Evolutionary conservation across 352 stramenopile genomes (phyloP), one percentile per base, ranked within the genome.

Genomic region (Peronospora tabacina): DNA sequence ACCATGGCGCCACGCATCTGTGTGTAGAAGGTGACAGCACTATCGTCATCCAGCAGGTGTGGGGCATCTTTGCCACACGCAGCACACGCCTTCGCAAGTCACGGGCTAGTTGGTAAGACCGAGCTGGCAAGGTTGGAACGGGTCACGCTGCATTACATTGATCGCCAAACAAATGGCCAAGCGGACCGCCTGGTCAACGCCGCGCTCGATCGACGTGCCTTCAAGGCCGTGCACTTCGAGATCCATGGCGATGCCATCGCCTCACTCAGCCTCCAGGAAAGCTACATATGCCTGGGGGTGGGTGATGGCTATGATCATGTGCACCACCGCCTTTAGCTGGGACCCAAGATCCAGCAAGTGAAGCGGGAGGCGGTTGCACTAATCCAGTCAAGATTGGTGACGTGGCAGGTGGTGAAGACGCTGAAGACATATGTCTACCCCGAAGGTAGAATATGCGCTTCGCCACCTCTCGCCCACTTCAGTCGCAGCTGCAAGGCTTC

Each of bases 21-120:
- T 29, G 30, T 7, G 19, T 63, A 3, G 37, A 63, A 13, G 55
- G 55, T 1, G 54, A 57, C 47, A 63, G 55, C 33, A 46, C 5
- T 2, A 37, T 58, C 11, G 38, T 58, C 8, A 34, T 59, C 3
- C 30, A 47, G 13, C 49, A 55, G 16, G 37, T 63, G 12, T 30
- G 26, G 0, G 55, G 55, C 3, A 50, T 44, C 17, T 55, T 44
- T 28, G 36, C 12, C 0, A 30, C 34, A 1, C 15, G 13, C 6
- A 55, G 40, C 40, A 15, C n/a, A 5, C 39, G 44, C 0, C 19
- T 57, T 3, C 33, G 36, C 2, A n/a, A 16, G 3, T 16, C 26
- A 13, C 16, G 36, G 36, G 36, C 24, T 16, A 1, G 12, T n/a
- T n/a, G 36, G 15, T 5, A 38, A 38, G 33, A 7, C 34, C 2